Base-by-base conservation (phyloP, 75 land plant genomes). In the Sequoiadendron giganteum region DNA sequence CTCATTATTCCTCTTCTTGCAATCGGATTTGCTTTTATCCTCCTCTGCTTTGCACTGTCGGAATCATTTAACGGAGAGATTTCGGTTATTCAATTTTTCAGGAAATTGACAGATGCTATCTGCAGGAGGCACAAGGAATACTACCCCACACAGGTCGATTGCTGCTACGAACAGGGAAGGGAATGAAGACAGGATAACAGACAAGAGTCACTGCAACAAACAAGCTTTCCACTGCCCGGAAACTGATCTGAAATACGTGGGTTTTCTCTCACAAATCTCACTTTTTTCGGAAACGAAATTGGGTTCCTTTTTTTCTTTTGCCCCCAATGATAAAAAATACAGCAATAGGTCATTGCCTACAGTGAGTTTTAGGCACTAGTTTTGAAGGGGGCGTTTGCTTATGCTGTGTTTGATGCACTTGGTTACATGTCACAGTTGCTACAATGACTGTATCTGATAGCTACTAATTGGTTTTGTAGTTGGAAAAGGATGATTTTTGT, bases 231-330 rank as follows among this genome's bases (percentile, higher is more conserved):
- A 42, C n/a, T 45, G 83, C 83, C 47, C 18, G 13, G n/a, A 81
- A 81, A 81, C 40, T 81, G 30, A 43, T 81, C 48, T 81, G 13
- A 81, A 81, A 81, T 39, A 81, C 49, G 83, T 81, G 83, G 83
- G 83, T 81, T 81, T 81, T 81, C 28, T 43, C n/a, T 81, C 49
- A 45, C 48, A 25, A 81, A 81, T 42, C 83, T 39, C 83, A 25
- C 13, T 81, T 7, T 42, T 72, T 68, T 72, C 2, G 0, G 76
- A 58, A 58, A 58, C 19, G 30, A 3, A 72, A n/a, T 72, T 72
- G 76, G 32, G 76, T 72, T 5, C 11, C 76, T n/a, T 72, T 28
- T 72, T 72, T 30, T 9, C 21, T 58, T 58, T 58, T 58, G 65
- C 21, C 25, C 65, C 65, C 65, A 58, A 3, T 58, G 25, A 19